phyloP scores from a whole-genome alignment of 305 asterid genomes.

The Ilex paraguariensis region DNA sequence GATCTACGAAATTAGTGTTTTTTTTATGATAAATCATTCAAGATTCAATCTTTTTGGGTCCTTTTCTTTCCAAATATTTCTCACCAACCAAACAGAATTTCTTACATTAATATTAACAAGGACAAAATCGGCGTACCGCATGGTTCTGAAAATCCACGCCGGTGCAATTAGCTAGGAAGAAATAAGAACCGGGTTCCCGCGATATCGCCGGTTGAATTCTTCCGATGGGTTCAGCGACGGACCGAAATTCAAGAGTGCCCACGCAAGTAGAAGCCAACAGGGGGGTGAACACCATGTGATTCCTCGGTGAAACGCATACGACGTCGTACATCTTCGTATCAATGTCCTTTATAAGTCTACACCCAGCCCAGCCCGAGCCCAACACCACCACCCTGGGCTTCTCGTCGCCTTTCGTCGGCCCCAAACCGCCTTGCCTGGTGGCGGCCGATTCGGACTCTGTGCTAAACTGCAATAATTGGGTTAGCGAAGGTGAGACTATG shows the following conservation, averaged over 20 bases:
- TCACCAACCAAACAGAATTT: no score
- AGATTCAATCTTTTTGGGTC: no score
- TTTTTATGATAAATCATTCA: no score
- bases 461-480: constrained; percentile 48
- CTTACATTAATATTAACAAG: no score
- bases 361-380: constrained; percentile 98
- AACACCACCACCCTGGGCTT: constrained; percentile 85
- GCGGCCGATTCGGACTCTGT: constrained; percentile 16
- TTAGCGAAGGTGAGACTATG: constrained; percentile 33
- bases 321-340: constrained; percentile 66
- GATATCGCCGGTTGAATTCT: constrained; percentile 96
- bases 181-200: constrained; percentile 73
- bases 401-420: constrained; percentile 66
- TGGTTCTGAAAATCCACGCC: no score
- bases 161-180: constrained; percentile 23
- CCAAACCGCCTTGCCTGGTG: constrained; percentile 37
- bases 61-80: no score
- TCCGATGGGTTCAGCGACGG: constrained; percentile 90
- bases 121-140: no score
- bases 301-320: constrained; percentile 86
- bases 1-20: no score
- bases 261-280: constrained; percentile 92
- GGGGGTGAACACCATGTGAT: constrained; percentile 96
- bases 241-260: constrained; percentile 93
- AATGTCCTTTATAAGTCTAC: constrained; percentile 78